Evolutionary conservation across 2,329 filamentous ascomycete genomes (phyloP), one percentile per base, ranked within the genome.

Genomic region (Setomelanomma holmii): DNA sequence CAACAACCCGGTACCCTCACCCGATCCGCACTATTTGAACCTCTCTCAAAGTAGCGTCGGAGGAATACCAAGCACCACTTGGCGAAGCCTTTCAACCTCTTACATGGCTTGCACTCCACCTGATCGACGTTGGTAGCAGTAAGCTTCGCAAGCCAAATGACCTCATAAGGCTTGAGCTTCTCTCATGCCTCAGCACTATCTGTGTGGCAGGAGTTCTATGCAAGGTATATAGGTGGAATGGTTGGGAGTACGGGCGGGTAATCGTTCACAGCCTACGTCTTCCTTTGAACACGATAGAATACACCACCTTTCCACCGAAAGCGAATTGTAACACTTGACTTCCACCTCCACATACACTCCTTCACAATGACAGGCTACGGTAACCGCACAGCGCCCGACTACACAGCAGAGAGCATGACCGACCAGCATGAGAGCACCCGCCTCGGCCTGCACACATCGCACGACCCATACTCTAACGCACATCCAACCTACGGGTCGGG

Each of bases 361-460:
- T 19, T 30, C 22, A 61, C 23, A 45, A 72, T 72, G 71, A 63
- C 66, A 61, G 70, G 69, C 55, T 76, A 69, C 61, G 74, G 70
- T 33, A 75, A 76, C 66, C 69, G 67, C 48, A 72, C 59, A 40
- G 63, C 65, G 14, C 42, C 51, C 8, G 53, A 65, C 44, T 61
- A 57, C 49, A 51, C 46, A 45, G 49, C 59, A 27, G 52, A 57
- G 7, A 40, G 57, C 49, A 50, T 64, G 5, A 19, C 53, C 27
- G 33, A 60, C 23, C 23, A 73, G 20, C 62, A 74, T 61, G 47
- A 30, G 17, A 58, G 24, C 51, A 73, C 72, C 1, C 68, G 67
- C 11, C 69, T 73, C 46, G 63, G 52, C 44, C 59, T 63, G 6
- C 51, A 49, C 23, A 55, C 69, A 41, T 67, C 63, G 1, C 53